Conservation (phyloP, 75 land plant species). For the Chamaecyparis obtusa region DNA sequence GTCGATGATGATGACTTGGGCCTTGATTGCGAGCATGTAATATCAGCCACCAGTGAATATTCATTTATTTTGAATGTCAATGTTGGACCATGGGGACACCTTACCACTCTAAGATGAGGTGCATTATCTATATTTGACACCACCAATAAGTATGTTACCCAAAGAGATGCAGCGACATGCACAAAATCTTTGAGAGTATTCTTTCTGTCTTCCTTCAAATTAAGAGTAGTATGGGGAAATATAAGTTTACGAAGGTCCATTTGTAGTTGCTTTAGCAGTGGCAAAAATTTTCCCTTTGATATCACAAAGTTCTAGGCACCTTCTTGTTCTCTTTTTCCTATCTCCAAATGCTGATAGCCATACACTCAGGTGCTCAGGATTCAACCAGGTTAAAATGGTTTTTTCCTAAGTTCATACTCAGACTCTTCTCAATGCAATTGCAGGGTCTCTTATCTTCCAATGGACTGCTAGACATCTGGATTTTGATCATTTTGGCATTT, state of each 20-base stretch:
- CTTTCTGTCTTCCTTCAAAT: conserved; percentile 85
- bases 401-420: no score
- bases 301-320: conserved; percentile 94
- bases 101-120: conserved; percentile 85
- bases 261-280: conserved; percentile 59
- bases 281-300: conserved; percentile 83
- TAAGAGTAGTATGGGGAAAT: conserved; percentile 91
- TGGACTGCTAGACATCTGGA: no score
- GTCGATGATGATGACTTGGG: conserved; percentile 71
- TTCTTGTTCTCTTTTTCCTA: conserved; percentile 68
- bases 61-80: conserved; percentile 87
- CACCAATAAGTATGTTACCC: conserved; percentile 91
- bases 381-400: no score
- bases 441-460: no score
- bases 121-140: conserved; percentile 73
- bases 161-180: conserved; percentile 94
- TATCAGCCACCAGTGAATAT: conserved; percentile 78
- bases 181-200: conserved; percentile 90
- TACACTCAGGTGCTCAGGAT: no score
- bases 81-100: conserved; percentile 98
- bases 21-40: conserved; percentile 71
- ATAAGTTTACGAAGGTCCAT: conserved; percentile 88
- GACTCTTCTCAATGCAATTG: no score
- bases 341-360: no score
- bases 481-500: no score